Percentiles rank a stretch among this genome's conserved stretches.
Conservation (phyloP, 2,329 filamentous ascomycete species). For the Periglandula ipomoeae region DNA sequence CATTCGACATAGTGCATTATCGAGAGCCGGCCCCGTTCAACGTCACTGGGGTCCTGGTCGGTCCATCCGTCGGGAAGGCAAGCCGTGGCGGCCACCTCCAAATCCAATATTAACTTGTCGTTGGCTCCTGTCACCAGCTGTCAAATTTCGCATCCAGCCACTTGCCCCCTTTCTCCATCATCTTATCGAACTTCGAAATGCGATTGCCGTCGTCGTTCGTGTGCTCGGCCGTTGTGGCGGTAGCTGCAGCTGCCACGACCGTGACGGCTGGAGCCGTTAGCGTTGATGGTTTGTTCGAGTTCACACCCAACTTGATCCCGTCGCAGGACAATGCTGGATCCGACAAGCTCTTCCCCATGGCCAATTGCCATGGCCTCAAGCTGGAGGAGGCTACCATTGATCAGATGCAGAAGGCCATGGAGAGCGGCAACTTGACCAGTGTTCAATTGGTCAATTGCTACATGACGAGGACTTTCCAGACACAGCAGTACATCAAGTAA, state of each 20-base stretch:
- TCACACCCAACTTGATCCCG: slow-evolving; percentile 24
- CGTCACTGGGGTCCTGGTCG: not conserved
- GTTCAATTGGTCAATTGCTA: slow-evolving; percentile 55
- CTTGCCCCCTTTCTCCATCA: not conserved
- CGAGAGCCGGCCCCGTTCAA: not conserved
- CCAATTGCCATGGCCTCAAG: slow-evolving; percentile 46
- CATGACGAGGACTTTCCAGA: slow-evolving; percentile 49
- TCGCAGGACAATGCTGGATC: slow-evolving; percentile 27
- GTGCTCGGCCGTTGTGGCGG: slow-evolving; percentile 3
- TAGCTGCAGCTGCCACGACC: slow-evolving; percentile 1
- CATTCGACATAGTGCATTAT: not conserved
- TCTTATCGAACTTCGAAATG: not conserved
- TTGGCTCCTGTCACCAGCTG: not conserved
- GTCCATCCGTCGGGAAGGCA: not conserved
- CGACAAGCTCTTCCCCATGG: slow-evolving; percentile 49
- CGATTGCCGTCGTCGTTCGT: not conserved
- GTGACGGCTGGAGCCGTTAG: not conserved
- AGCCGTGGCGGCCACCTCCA: not conserved
- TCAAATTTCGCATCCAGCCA: not conserved
- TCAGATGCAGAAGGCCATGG: slow-evolving; percentile 52
- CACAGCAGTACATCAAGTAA: slow-evolving; percentile 55
- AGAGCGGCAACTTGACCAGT: slow-evolving; percentile 43
- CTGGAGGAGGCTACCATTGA: slow-evolving; percentile 64
- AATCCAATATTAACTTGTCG: not conserved
- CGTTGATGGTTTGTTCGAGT: slow-evolving; percentile 11